A percentile compares a stretch with the other conserved stretches of the same genome.
phyloP scores from a whole-genome alignment of 768 basidiomycete genomes.

The Lentinula guzmanii region DNA sequence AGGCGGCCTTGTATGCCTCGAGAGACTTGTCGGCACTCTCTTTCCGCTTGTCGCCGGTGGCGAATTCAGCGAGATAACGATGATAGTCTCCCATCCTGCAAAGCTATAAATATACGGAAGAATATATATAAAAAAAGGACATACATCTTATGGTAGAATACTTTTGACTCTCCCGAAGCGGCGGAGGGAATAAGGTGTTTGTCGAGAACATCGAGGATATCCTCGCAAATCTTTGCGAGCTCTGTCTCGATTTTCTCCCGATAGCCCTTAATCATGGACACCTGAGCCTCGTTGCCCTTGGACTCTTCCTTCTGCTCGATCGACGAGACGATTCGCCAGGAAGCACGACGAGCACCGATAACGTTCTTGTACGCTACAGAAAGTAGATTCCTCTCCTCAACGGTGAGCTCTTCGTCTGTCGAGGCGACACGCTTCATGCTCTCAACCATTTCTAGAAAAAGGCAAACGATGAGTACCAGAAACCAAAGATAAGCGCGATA shows the following conservation, averaged over 20 bases:
- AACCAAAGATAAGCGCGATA: constrained; percentile 12
- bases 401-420: constrained; percentile 95
- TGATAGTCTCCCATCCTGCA: constrained; percentile 98
- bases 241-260: constrained; percentile 97
- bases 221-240: constrained; percentile 97
- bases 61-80: constrained; percentile 98
- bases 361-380: constrained; percentile 99
- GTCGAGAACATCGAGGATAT: constrained; percentile 95
- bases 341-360: constrained; percentile 95
- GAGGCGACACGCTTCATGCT: constrained; percentile 99
- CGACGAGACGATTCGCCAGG: constrained; percentile 96
- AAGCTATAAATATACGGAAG: not conserved
- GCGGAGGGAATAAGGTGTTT: constrained; percentile 98
- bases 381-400: constrained; percentile 96
- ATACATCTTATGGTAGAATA: constrained; percentile 99
- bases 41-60: constrained; percentile 96
- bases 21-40: constrained; percentile 96
- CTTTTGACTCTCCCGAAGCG: constrained; percentile 94
- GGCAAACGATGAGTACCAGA: not conserved
- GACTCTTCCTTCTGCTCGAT: constrained; percentile 99
- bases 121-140: constrained; percentile 19
- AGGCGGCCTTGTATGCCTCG: constrained; percentile 96
- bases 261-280: constrained; percentile 96
- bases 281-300: constrained; percentile 95
- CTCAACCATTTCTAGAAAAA: constrained; percentile 83